Percentiles rank a stretch among this genome's conserved stretches.
Evolutionary conservation across 139 green algal genomes (phyloP).

Genomic region (Yamagishiella unicocca): DNA sequence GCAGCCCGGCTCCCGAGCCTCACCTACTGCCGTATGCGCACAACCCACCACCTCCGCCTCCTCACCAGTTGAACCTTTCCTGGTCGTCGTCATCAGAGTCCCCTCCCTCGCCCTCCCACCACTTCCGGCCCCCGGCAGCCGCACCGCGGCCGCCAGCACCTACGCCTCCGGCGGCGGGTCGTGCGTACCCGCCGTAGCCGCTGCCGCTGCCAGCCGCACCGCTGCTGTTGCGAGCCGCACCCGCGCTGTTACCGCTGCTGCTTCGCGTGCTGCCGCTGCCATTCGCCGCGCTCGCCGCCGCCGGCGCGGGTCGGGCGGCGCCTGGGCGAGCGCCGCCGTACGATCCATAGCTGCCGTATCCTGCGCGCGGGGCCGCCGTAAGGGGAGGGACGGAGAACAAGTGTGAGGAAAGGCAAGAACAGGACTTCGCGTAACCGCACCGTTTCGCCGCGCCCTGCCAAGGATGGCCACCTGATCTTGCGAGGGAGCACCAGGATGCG

Average conservation of each 20-base stretch:
- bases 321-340: not conserved
- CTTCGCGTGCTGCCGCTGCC: not conserved
- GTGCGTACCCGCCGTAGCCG: not conserved
- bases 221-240: not conserved
- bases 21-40: too few relatives aligned
- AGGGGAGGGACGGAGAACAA: too few relatives aligned
- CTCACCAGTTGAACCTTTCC: constrained; percentile 39
- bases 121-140: not conserved
- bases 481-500: not conserved
- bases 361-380: too few relatives aligned
- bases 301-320: not conserved
- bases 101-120: constrained; percentile 10
- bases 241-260: not conserved
- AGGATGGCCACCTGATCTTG: not conserved
- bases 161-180: not conserved
- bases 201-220: too few relatives aligned
- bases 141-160: not conserved
- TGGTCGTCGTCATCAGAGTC: constrained; percentile 8
- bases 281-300: not conserved
- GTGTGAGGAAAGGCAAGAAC: not conserved
- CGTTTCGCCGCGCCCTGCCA: not conserved
- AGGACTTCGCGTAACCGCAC: not conserved
- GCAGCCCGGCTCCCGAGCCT: too few relatives aligned
- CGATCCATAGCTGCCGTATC: constrained; percentile 6
- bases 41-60: too few relatives aligned